These are phyloP conservation scores for Penicillium robsamsonii DNA, from an alignment of 495 filamentous ascomycete genomes.

Conservation along the genomic window DNA sequence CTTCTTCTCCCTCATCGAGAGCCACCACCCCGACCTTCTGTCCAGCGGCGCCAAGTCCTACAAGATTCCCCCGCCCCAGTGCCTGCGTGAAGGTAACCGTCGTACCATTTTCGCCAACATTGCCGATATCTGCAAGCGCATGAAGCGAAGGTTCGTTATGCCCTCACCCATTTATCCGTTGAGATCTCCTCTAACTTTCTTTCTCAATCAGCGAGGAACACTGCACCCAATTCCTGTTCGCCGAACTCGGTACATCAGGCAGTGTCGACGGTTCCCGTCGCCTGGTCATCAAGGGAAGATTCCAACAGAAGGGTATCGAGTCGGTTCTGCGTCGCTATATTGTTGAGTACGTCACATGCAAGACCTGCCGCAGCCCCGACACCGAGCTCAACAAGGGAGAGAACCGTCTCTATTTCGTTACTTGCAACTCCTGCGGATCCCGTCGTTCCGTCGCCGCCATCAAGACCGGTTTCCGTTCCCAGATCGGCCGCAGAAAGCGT, in stretches of 20 bases:
- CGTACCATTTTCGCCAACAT: conserved; percentile 99
- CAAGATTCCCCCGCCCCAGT: conserved; percentile 99
- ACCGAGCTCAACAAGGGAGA: conserved; percentile 98
- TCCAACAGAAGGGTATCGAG: conserved; percentile 98
- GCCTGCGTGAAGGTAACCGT: conserved; percentile 98
- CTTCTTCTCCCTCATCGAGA: conserved; percentile 89
- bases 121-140: conserved; percentile 82
- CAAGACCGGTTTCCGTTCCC: conserved; percentile 99
- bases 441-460: conserved; percentile 92
- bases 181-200: neutral
- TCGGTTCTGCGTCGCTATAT: conserved; percentile 93
- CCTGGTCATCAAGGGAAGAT: conserved; percentile 96
- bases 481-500: conserved; percentile 90
- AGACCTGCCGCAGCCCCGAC: conserved; percentile 91
- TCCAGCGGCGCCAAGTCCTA: conserved; percentile 86
- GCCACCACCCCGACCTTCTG: conserved; percentile 91
- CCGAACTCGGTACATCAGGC: conserved; percentile 94
- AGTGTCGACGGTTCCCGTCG: conserved; percentile 89
- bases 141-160: conserved; percentile 65
- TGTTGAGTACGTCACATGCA: conserved; percentile 98
- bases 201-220: conserved; percentile 73
- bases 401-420: conserved; percentile 87
- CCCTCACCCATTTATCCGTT: neutral
- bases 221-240: conserved; percentile 94
- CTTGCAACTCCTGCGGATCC: conserved; percentile 84